phyloP scores from a whole-genome alignment of 2,329 filamentous ascomycete species.

The Microdochium bolleyi region DNA sequence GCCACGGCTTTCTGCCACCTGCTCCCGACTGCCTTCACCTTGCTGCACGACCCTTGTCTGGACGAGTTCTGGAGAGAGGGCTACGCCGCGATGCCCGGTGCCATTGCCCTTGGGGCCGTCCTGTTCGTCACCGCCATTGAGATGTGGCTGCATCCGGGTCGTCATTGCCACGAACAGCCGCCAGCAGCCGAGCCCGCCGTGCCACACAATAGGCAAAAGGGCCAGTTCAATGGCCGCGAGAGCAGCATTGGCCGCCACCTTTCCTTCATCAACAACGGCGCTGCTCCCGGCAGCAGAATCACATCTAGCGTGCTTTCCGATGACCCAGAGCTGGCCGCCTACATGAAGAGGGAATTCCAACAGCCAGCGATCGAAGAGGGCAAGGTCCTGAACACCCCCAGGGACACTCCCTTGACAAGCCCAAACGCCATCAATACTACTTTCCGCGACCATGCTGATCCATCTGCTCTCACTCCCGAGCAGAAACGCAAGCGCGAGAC shows the following conservation, averaged over 20 bases:
- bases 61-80: constrained; percentile 33
- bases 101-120: constrained; percentile 33
- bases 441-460: background rate
- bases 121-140: constrained; percentile 42
- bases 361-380: background rate
- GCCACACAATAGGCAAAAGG: constrained; percentile 12
- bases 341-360: background rate
- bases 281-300: background rate
- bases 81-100: constrained; percentile 37
- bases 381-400: background rate
- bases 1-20: constrained; percentile 53
- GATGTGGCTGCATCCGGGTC: constrained; percentile 44
- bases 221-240: constrained; percentile 21
- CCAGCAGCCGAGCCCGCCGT: constrained; percentile 2
- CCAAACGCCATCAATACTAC: background rate
- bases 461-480: constrained; percentile 1
- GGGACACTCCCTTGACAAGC: background rate
- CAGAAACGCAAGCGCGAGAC: constrained; percentile 36
- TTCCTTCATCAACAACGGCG: constrained; percentile 6
- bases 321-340: background rate
- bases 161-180: constrained; percentile 13
- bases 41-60: constrained; percentile 31
- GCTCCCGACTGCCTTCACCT: constrained; percentile 33
- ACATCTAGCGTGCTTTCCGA: background rate
- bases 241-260: constrained; percentile 24